Evolutionary conservation across 192 early-diverging fungal genomes (phyloP).

Genomic region (Gonapodya prolifera): DNA sequence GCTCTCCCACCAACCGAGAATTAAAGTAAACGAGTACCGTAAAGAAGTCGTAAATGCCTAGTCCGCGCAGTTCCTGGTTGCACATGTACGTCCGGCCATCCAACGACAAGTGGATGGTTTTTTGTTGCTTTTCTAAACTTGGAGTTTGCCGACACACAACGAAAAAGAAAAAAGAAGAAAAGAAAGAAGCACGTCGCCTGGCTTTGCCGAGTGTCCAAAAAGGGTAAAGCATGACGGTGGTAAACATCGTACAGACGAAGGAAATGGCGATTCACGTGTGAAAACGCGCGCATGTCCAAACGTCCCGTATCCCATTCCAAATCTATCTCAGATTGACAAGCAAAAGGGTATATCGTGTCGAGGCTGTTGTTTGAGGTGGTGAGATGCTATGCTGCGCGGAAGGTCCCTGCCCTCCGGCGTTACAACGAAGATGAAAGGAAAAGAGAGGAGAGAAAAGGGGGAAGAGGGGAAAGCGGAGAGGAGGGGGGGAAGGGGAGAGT

Average conservation of each 20-base stretch:
- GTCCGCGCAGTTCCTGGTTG: too few species aligned
- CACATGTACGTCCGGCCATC: neutral
- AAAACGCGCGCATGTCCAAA: neutral
- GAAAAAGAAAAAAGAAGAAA: slow-evolving; percentile 1
- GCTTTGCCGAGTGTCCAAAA: neutral
- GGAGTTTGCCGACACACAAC: neutral
- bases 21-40: too few species aligned
- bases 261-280: neutral
- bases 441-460: too few species aligned
- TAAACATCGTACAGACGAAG: neutral
- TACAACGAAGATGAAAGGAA: neutral
- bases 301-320: neutral
- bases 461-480: too few species aligned
- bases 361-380: neutral
- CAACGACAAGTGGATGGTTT: too few species aligned
- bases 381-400: neutral
- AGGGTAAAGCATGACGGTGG: neutral
- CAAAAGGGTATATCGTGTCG: neutral
- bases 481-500: too few species aligned
- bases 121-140: neutral
- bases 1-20: too few species aligned
- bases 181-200: neutral
- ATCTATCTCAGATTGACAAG: neutral
- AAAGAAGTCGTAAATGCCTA: neutral
- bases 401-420: neutral